These are phyloP conservation scores for Paecilomyces formosus DNA, from an alignment of 2,329 filamentous ascomycete genomes.

Conservation along the genomic window DNA sequence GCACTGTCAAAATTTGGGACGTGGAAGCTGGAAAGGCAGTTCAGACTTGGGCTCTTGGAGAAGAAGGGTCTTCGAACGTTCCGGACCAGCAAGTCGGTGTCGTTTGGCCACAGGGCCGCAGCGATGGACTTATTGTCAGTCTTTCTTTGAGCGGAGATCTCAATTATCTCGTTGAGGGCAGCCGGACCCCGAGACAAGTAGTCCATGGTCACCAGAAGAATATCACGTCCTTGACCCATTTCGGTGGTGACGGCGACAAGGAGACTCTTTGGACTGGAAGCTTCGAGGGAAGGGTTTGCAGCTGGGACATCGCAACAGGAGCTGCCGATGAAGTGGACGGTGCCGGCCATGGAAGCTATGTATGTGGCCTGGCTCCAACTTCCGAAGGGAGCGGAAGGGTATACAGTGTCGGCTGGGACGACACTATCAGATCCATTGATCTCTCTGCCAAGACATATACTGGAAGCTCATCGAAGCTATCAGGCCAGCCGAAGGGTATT, in stretches of 20 bases:
- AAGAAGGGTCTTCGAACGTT: conserved; percentile 63
- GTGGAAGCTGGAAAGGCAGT: conserved; percentile 67
- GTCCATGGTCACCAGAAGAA: conserved; percentile 87
- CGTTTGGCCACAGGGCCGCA: conserved; percentile 75
- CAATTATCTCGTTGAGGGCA: conserved; percentile 75
- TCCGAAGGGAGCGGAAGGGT: conserved; percentile 49
- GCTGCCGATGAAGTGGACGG: conserved; percentile 66
- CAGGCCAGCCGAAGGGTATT: conserved; percentile 73
- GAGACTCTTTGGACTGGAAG: conserved; percentile 79
- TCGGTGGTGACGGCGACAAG: conserved; percentile 38
- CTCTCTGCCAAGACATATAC: conserved; percentile 67
- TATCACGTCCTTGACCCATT: conserved; percentile 67
- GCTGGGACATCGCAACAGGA: conserved; percentile 71
- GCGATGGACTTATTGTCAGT: conserved; percentile 82
- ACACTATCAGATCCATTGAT: conserved; percentile 75
- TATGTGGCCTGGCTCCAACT: conserved; percentile 63
- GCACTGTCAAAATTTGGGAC: conserved; percentile 93
- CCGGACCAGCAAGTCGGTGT: conserved; percentile 90
- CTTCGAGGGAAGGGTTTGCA: conserved; percentile 79
- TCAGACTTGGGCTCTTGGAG: conserved; percentile 79
- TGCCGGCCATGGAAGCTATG: conserved; percentile 75
- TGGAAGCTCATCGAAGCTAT: conserved; percentile 59
- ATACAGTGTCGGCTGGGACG: conserved; percentile 93
- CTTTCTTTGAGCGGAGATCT: conserved; percentile 82
- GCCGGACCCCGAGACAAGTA: conserved; percentile 58